Conservation (phyloP, 495 filamentous ascomycete species). For the Penicillium manginii region DNA sequence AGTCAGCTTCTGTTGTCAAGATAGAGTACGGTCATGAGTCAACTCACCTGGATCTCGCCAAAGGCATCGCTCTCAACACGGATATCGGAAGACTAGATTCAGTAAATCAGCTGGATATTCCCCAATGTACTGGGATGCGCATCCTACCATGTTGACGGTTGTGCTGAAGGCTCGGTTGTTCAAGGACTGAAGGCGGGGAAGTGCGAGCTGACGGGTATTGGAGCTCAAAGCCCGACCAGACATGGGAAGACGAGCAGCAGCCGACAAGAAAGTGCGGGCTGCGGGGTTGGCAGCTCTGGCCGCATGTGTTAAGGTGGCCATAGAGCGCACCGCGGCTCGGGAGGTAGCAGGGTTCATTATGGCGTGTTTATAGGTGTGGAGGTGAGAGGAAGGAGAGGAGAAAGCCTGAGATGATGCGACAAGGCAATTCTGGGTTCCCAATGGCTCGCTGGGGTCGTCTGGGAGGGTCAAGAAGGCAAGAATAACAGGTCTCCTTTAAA, state of each 20-base stretch:
- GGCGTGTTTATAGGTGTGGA: slow-evolving; percentile 10
- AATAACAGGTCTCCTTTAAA: slow-evolving; percentile 19
- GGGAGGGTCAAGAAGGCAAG: slow-evolving; percentile 13
- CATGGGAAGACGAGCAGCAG: slow-evolving; percentile 33
- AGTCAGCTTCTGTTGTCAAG: slow-evolving; percentile 23
- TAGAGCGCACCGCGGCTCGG: slow-evolving; percentile 52
- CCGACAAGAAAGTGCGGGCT: slow-evolving; percentile 37
- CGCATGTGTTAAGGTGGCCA: slow-evolving; percentile 47
- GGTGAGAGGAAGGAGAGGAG: slow-evolving; percentile 18
- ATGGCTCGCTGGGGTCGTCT: slow-evolving; percentile 12
- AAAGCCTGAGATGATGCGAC: slow-evolving; percentile 3
- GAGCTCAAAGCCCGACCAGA: slow-evolving; percentile 41
- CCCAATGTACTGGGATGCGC: neutral
- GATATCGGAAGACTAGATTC: slow-evolving; percentile 42
- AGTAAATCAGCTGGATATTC: slow-evolving; percentile 11
- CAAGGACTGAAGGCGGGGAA: slow-evolving; percentile 48
- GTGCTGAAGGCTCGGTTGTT: slow-evolving; percentile 48
- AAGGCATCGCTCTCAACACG: slow-evolving; percentile 96
- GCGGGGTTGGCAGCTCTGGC: slow-evolving; percentile 44
- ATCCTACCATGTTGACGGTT: slow-evolving; percentile 48
- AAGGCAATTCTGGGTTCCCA: slow-evolving; percentile 1
- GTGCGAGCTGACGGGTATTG: slow-evolving; percentile 38
- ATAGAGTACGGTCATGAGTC: neutral
- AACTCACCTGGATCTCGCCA: slow-evolving; percentile 75
- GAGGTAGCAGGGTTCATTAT: slow-evolving; percentile 36